Evolutionary conservation across 2,329 filamentous ascomycete species (phyloP).

Genomic region (Aspergillus thermomutatus): DNA sequence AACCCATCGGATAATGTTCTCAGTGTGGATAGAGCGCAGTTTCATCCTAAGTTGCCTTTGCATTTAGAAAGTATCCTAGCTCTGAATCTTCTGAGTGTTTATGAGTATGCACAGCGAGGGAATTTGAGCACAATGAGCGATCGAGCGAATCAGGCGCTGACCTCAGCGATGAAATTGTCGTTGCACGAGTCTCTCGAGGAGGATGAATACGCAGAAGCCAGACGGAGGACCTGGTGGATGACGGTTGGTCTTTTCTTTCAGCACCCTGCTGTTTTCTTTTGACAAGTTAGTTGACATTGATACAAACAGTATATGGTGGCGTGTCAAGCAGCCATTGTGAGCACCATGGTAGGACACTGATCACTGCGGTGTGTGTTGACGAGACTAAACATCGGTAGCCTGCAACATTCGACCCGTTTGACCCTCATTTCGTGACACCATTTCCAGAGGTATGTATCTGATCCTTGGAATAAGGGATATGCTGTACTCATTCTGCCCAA

Average conservation of each 20-base stretch:
- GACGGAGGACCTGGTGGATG: conserved; percentile 29
- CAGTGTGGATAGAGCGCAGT: conserved; percentile 9
- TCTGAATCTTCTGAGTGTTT: conserved; percentile 25
- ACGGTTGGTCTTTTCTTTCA: conserved; percentile 14
- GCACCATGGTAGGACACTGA: conserved; percentile 42
- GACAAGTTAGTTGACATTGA: conserved; percentile 1
- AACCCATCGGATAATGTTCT: conserved; percentile 9
- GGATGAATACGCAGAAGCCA: conserved; percentile 21
- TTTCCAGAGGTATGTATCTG: conserved; percentile 13
- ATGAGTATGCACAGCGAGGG: conserved; percentile 30
- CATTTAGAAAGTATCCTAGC: conserved; percentile 26
- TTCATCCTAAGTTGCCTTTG: conserved; percentile 20
- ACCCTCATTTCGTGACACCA: conserved; percentile 22
- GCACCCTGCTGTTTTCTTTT: background rate
- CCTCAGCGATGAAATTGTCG: conserved; percentile 22
- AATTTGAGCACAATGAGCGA: conserved; percentile 28
- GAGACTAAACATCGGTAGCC: conserved; percentile 9
- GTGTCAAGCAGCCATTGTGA: conserved; percentile 52
- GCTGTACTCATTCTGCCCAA: background rate
- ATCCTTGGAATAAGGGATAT: background rate
- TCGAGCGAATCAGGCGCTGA: conserved; percentile 26
- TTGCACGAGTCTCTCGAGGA: conserved; percentile 21
- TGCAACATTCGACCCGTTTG: conserved; percentile 15
- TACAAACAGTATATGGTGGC: conserved; percentile 45
- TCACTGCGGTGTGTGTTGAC: background rate